Evolutionary conservation across 73 alveolate genomes (phyloP), one percentile per base, ranked within the genome.

Genomic region (Blepharisma japonicum): DNA sequence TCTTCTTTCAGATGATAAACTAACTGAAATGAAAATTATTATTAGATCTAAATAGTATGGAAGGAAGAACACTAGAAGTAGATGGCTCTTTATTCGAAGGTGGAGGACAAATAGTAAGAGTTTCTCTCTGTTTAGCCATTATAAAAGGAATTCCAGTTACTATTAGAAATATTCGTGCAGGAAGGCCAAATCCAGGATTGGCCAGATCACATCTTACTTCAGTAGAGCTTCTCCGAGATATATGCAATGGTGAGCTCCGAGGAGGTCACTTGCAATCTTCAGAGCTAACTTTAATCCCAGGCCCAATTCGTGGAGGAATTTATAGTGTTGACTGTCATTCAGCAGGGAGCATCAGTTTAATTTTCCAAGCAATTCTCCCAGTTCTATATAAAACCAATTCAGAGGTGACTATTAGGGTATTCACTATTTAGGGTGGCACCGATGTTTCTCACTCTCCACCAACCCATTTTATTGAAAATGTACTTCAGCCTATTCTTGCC

Each of bases 31-130:
- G 42, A 32, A 32, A 32, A 32, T 3, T 32, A 3, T 32, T 32
- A 32, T 32, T 32, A 32, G 42, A 32, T 32, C 42, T 32, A 32
- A 32, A 32, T 3, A 32, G 42, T 32, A 32, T 32, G 42, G 42
- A 32, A 32, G 42, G 42, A 32, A 32, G 42, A 3, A 32, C 42
- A 3, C 42, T 32, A 32, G 42, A 51, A 51, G 66, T 61, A 61
- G 77, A 61, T 61, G 77, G 77, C 21, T 61, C 77, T 18, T 11
- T 61, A 11, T 20, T 11, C 21, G 77, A 61, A 61, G 77, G 77
- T 11, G 77, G 77, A 23, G 77, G 77, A 18, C 49, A 61, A 61
- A 61, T 61, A 1, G n/a, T 61, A n/a, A 61, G 77, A 23, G 21
- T 23, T 61, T 61, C 77, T 23, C 77, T 61, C 20, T 8, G 55